These are phyloP conservation scores for Phytophthora idaei DNA, from an alignment of 352 stramenopile genomes.

Conservation along the genomic window DNA sequence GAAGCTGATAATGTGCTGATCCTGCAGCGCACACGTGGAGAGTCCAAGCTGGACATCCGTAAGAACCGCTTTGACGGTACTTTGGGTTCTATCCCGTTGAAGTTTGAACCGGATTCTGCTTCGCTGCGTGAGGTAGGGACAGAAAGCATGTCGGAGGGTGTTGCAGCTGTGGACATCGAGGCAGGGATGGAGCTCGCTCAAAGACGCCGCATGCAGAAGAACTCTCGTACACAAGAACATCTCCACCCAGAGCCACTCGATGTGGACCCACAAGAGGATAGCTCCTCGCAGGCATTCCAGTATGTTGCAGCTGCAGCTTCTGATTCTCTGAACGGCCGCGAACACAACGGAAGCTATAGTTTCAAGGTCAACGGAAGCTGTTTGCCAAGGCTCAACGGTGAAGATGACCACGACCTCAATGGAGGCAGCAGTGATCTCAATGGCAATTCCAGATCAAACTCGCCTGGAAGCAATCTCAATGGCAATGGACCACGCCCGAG, in stretches of 20 bases:
- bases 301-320: slow-evolving; percentile 35
- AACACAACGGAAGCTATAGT: slow-evolving; percentile 26
- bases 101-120: slow-evolving; percentile 78
- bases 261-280: slow-evolving; percentile 9
- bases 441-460: slow-evolving; percentile 21
- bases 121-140: slow-evolving; percentile 72
- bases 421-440: slow-evolving; percentile 26
- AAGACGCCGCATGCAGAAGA: slow-evolving; percentile 51
- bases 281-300: slow-evolving; percentile 20
- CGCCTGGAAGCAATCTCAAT: slow-evolving; percentile 22
- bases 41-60: slow-evolving; percentile 96
- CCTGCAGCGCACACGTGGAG: slow-evolving; percentile 89
- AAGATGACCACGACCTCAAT: slow-evolving; percentile 29
- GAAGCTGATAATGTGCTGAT: slow-evolving; percentile 99
- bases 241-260: slow-evolving; percentile 17
- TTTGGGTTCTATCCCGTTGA: slow-evolving; percentile 87
- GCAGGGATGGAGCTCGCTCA: slow-evolving; percentile 82
- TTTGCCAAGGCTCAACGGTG: slow-evolving; percentile 29
- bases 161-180: slow-evolving; percentile 76
- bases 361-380: slow-evolving; percentile 35
- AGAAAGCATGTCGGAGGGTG: slow-evolving; percentile 68
- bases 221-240: slow-evolving; percentile 22
- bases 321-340: slow-evolving; percentile 19
- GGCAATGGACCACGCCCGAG: slow-evolving; percentile 27
- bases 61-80: slow-evolving; percentile 96